Evolutionary conservation across 306 rosid genomes (phyloP), one percentile per base, ranked within the genome.

Genomic region (Quercus agrifolia): DNA sequence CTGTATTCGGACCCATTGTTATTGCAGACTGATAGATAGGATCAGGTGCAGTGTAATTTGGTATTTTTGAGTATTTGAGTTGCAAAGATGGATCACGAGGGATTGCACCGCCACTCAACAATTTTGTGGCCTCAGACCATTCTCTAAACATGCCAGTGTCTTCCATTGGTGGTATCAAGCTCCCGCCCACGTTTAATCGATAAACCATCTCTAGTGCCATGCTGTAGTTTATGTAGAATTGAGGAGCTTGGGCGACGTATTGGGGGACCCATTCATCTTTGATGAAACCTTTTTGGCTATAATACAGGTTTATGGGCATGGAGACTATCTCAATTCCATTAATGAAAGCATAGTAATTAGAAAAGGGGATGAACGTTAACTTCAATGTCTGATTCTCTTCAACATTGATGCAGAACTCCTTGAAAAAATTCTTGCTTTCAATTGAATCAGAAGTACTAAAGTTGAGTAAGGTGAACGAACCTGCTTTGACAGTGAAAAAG

Each of bases 181-280:
- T 52, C 18, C 90, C 90, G 79, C 84, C 90, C 27, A 68, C 81
- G 18, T 81, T 76, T 27, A 84, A 12, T 79, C 88, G 77, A n/a
- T 82, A 64, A 5, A 87, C 7, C 23, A 33, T 74, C 71, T 84
- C 88, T 62, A 87, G 57, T 55, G 86, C 74, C 35, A 76, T 27
- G 72, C 80, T 81, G 23, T 84, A 76, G 31, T 74, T 9, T n/a
- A 81, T 62, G 35, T 0, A 6, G 38, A 25, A 62, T 2, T 0
- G 0, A 31, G 1, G 2, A 18, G 18, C 19, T 6, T 25, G n/a
- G 9, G n/a, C 69, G 3, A 62, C 54, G 17, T 46, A 12, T 9
- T 0, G 4, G 4, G 54, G 54, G 52, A 46, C 52, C 10, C 44
- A 1, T 0, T 46, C 52, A 2, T 12, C 4, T 46, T 11, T 46